phyloP scores from a whole-genome alignment of 1,284 basidiomycete genomes.

The Moniliella sp. region DNA sequence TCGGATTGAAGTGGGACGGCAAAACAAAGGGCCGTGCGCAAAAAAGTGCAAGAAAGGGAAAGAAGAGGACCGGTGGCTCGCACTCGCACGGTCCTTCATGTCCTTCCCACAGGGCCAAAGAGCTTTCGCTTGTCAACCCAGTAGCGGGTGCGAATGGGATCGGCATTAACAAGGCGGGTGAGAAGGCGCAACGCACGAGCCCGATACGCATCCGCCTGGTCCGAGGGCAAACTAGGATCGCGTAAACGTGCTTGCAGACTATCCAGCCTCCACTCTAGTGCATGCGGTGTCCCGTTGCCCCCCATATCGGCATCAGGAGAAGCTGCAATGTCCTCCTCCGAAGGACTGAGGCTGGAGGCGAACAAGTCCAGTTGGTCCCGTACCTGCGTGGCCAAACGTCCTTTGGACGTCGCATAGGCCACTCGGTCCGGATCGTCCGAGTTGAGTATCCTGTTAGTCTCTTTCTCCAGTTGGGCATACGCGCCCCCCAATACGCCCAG shows the following conservation, averaged over 20 bases:
- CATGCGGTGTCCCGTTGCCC: slow-evolving; percentile 6
- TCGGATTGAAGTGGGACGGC: no score
- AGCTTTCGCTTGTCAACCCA: slow-evolving; percentile 8
- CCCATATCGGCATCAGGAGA: slow-evolving; percentile 8
- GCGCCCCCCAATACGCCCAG: slow-evolving; percentile 25
- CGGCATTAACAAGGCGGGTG: slow-evolving; percentile 7
- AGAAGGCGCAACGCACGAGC: slow-evolving; percentile 2
- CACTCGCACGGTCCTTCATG: no score
- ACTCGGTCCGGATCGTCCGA: no score
- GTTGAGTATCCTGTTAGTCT: no score
- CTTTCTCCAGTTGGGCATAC: neutral
- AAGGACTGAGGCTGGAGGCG: slow-evolving; percentile 5
- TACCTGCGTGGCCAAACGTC: neutral
- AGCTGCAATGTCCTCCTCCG: slow-evolving; percentile 4
- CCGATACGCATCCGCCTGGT: neutral
- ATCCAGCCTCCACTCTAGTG: slow-evolving; percentile 24
- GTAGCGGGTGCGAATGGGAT: slow-evolving; percentile 10
- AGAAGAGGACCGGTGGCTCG: no score
- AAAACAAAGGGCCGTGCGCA: no score
- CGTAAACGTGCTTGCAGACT: slow-evolving; percentile 3
- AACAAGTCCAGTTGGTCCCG: neutral
- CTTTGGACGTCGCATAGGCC: slow-evolving; percentile 1
- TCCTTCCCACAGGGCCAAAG: no score
- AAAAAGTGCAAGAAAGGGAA: no score
- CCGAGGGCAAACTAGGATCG: neutral